These are phyloP conservation scores for Aspergillus sp. DNA, from an alignment of 2,329 filamentous ascomycete genomes.

Conservation along the genomic window DNA sequence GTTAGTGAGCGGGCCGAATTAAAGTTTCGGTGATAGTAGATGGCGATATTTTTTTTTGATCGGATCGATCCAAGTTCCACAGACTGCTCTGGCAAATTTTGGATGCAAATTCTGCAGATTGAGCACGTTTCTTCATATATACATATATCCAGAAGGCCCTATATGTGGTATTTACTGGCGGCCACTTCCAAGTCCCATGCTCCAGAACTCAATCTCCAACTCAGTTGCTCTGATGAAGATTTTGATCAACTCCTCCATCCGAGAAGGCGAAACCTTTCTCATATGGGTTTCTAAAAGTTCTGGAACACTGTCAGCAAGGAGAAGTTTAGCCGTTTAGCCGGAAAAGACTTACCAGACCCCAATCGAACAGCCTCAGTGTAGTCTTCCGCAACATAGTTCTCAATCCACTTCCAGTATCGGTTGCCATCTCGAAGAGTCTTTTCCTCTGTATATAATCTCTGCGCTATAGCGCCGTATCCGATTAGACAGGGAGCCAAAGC, in stretches of 20 bases:
- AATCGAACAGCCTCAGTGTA: slow-evolving; percentile 73
- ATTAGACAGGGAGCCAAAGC: slow-evolving; percentile 84
- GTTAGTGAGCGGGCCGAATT: neutral
- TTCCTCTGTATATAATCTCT: slow-evolving; percentile 67
- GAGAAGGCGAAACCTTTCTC: slow-evolving; percentile 69
- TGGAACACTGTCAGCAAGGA: slow-evolving; percentile 36
- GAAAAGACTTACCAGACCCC: slow-evolving; percentile 64
- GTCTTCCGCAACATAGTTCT: slow-evolving; percentile 83
- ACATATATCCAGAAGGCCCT: neutral
- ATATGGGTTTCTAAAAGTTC: slow-evolving; percentile 78
- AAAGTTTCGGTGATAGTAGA: neutral
- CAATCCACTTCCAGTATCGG: slow-evolving; percentile 86
- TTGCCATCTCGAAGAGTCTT: slow-evolving; percentile 68
- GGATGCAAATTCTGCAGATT: neutral
- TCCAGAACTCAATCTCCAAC: slow-evolving; percentile 78
- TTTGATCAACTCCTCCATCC: slow-evolving; percentile 79
- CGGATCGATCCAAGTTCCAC: neutral
- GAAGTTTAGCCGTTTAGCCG: neutral
- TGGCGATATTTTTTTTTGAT: neutral
- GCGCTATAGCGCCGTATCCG: slow-evolving; percentile 83
- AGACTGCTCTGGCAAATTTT: neutral
- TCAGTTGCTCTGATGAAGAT: slow-evolving; percentile 87
- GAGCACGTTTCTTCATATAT: neutral
- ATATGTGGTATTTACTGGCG: neutral
- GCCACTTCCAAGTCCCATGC: slow-evolving; percentile 60